Base-by-base conservation (phyloP, 306 rosid species). In the Citrullus colocynthis region DNA sequence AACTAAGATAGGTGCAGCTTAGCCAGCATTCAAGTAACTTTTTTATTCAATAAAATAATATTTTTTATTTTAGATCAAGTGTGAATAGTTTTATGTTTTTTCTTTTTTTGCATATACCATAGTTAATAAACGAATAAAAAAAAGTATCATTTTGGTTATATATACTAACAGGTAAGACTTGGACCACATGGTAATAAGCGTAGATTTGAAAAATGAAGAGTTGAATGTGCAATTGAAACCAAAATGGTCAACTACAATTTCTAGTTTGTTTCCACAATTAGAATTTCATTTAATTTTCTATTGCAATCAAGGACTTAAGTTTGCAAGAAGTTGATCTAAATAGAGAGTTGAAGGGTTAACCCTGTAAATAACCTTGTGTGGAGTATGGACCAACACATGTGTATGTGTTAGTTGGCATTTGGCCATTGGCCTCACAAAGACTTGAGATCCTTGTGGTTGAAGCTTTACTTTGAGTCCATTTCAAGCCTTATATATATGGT, bases 381-480 rank as follows among this genome's bases (percentile, higher is more conserved):
- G 70, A 32, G 16, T 6, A n/a, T 39, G 70, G 70, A 32, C 44
- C 44, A 63, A 34, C 41, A 63, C 21, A 63, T 30, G 6, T 36
- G 15, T 36, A 13, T 60, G 17, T 6, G 42, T 36, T 34, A 34
- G 71, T 34, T 64, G 71, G 71, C 71, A 64, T 64, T 64, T 12
- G 71, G 14, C 21, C 71, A 36, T 64, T 12, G 71, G 14, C 21
- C 71, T 64, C 24, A 64, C n/a, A 32, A 64, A 15, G 5, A 64
- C n/a, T 62, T 62, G 12, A 48, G 54, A 48, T 48, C 54, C 69
- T 62, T 62, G 10, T 32, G 20, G 34, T 28, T 62, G 42, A 64
- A 20, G 20, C 69, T 28, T 72, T 81, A 70, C 73, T 84, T 84
- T 79, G 84, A 81, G 82, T 84, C 78, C 75, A 81, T 74, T 78